Evolutionary conservation across 345 rosid species (phyloP).

Genomic region (Laguncularia racemosa): DNA sequence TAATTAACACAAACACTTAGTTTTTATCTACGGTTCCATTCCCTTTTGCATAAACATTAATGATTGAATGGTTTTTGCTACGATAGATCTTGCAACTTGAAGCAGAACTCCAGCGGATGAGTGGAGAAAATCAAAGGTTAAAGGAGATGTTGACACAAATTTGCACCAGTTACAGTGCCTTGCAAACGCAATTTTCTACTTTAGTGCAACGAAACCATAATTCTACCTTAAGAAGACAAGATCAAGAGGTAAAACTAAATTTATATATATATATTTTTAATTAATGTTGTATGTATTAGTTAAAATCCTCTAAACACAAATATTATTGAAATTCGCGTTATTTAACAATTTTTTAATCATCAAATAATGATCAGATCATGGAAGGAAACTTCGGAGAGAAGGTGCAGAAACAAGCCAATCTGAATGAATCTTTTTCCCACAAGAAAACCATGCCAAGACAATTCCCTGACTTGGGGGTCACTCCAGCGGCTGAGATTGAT

Average conservation of each 20-base stretch:
- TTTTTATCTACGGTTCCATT: not conserved
- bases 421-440: no score
- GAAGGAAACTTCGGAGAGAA: no score
- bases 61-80: not conserved
- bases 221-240: not conserved
- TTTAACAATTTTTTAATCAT: no score
- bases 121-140: constrained; percentile 41
- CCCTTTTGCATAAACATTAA: not conserved
- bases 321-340: no score
- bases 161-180: constrained; percentile 27
- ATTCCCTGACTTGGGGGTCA: constrained; percentile 38
- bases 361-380: no score
- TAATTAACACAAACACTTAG: no score
- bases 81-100: constrained; percentile 31
- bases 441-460: constrained; percentile 19
- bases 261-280: no score
- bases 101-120: constrained; percentile 33
- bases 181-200: constrained; percentile 32
- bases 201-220: constrained; percentile 15
- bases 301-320: no score
- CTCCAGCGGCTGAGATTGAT: constrained; percentile 6
- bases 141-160: constrained; percentile 30
- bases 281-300: no score
- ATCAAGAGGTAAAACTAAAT: not conserved
- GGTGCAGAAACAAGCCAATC: no score